Conservation (phyloP, 2,329 filamentous ascomycete species). For the Tolypocladium ovalisporum region DNA sequence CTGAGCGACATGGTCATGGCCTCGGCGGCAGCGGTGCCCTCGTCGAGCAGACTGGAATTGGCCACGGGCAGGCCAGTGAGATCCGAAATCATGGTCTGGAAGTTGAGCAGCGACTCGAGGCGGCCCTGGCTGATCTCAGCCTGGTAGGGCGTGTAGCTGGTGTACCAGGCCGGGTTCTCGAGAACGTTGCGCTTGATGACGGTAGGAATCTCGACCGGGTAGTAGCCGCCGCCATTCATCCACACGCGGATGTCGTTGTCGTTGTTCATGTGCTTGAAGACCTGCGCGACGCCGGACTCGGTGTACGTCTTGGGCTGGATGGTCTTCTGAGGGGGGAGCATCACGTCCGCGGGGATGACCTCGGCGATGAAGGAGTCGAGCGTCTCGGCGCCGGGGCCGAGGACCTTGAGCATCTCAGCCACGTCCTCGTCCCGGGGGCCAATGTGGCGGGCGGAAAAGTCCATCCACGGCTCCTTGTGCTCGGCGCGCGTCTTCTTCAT, state of each 20-base stretch:
- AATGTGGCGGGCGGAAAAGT: conserved; percentile 75
- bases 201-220: conserved; percentile 72
- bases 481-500: conserved; percentile 11
- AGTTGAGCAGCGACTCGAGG: conserved; percentile 86
- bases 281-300: conserved; percentile 11
- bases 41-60: conserved; percentile 85
- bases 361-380: conserved; percentile 77
- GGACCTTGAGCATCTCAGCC: conserved; percentile 65
- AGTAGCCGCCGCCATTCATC: conserved; percentile 83
- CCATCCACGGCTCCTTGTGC: conserved; percentile 12
- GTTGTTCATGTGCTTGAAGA: conserved; percentile 26
- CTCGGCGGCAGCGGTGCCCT: conserved; percentile 85
- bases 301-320: conserved; percentile 45
- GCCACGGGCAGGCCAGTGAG: conserved; percentile 78
- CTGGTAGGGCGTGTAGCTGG: conserved; percentile 95
- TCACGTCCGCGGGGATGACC: conserved; percentile 71
- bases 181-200: conserved; percentile 90
- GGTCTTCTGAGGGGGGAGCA: conserved; percentile 24
- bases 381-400: conserved; percentile 62
- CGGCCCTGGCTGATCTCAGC: conserved; percentile 94
- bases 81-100: conserved; percentile 85
- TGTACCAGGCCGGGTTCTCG: conserved; percentile 94
- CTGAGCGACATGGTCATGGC: conserved; percentile 91
- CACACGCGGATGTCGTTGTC: conserved; percentile 38
- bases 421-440: conserved; percentile 63